phyloP scores from a whole-genome alignment of 139 green algal species.

The Closterium sp. region DNA sequence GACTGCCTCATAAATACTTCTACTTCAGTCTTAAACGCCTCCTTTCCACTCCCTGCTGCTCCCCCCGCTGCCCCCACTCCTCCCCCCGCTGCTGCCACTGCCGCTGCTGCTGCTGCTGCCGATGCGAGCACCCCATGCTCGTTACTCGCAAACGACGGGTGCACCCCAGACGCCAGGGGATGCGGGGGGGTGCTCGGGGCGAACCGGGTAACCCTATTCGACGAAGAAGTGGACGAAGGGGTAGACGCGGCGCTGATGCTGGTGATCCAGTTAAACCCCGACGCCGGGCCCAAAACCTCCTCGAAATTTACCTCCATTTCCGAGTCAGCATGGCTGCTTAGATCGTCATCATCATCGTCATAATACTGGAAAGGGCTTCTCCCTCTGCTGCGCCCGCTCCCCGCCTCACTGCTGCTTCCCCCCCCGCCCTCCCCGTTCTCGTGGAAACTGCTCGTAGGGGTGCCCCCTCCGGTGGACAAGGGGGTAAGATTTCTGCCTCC shows the following conservation, averaged over 20 bases:
- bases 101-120: background rate
- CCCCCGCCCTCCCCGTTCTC: background rate
- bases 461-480: background rate
- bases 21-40: background rate
- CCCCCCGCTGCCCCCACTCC: background rate
- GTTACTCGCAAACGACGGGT: background rate
- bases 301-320: background rate
- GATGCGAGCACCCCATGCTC: background rate
- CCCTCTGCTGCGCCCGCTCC: background rate
- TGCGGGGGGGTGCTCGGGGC: background rate
- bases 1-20: background rate
- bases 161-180: background rate
- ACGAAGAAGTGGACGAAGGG: background rate
- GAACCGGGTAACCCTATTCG: background rate
- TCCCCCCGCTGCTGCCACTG: too few species aligned
- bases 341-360: background rate
- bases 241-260: background rate
- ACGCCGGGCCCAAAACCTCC: background rate
- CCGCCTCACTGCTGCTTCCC: background rate
- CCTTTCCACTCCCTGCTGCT: background rate
- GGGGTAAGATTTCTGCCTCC: background rate
- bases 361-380: background rate
- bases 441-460: background rate
- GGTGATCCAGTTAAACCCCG: background rate
- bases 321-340: background rate